Evolutionary conservation across 768 basidiomycete species (phyloP).

Genomic region (Phaffia tasmanica): DNA sequence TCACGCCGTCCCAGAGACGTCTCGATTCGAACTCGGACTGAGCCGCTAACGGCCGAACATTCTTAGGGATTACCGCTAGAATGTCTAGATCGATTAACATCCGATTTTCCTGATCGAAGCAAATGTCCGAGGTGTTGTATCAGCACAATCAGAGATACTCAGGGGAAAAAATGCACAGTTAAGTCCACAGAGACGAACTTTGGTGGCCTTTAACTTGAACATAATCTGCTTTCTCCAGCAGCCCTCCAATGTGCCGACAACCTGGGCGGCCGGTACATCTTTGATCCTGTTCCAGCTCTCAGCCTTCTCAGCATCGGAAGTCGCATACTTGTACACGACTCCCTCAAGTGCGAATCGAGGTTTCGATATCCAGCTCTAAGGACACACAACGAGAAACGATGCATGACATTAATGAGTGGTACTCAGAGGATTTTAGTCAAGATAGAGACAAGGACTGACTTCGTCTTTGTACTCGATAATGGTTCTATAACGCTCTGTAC

Average conservation of each 20-base stretch:
- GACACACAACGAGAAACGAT: background rate
- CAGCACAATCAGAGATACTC: background rate
- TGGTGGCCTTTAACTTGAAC: constrained; percentile 50
- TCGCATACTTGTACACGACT: constrained; percentile 70
- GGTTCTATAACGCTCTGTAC: constrained; percentile 53
- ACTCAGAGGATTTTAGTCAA: background rate
- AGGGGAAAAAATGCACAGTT: background rate
- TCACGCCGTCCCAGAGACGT: constrained; percentile 65
- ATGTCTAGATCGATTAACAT: constrained; percentile 66
- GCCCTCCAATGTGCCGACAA: constrained; percentile 77
- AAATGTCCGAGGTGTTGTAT: constrained; percentile 11
- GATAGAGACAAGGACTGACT: constrained; percentile 40
- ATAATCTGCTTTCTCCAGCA: constrained; percentile 73
- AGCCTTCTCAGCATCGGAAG: constrained; percentile 45
- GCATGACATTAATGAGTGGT: background rate
- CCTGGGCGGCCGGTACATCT: constrained; percentile 67
- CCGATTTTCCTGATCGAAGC: constrained; percentile 46
- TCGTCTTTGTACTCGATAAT: constrained; percentile 95
- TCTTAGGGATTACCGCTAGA: constrained; percentile 65
- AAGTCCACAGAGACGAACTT: constrained; percentile 32
- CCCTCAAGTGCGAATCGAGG: constrained; percentile 79
- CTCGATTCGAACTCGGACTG: constrained; percentile 75
- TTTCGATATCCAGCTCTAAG: constrained; percentile 76
- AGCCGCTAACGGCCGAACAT: constrained; percentile 64
- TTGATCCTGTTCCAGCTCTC: constrained; percentile 49